These are phyloP conservation scores for Tricholomella constricta DNA, from an alignment of 768 basidiomycete genomes.

Conservation along the genomic window DNA sequence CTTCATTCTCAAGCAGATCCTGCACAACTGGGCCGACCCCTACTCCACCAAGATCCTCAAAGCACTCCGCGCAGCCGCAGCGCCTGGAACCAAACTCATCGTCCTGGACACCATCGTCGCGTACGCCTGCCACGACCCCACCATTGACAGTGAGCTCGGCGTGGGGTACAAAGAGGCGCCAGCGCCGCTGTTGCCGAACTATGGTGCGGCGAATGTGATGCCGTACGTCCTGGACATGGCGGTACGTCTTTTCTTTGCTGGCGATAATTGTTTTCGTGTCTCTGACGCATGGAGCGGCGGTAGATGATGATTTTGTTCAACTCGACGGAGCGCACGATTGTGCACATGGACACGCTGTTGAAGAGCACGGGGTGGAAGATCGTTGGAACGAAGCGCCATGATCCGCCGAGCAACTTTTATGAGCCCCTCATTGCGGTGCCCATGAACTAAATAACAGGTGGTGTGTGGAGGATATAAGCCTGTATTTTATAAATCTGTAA, in stretches of 20 bases:
- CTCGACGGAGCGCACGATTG: slow-evolving; percentile 10
- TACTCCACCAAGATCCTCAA: slow-evolving; percentile 31
- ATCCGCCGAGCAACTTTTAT: slow-evolving; percentile 10
- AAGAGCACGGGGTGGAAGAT: slow-evolving; percentile 11
- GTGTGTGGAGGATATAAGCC: too few relatives aligned
- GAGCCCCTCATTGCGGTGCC: slow-evolving; percentile 9
- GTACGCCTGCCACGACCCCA: slow-evolving; percentile 21
- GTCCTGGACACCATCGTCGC: slow-evolving; percentile 38
- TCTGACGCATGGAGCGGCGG: neutral
- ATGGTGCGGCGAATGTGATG: slow-evolving; percentile 7
- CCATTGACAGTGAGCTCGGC: neutral
- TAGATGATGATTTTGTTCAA: slow-evolving; percentile 17
- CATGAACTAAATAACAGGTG: neutral
- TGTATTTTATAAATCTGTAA: too few relatives aligned
- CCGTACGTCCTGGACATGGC: slow-evolving; percentile 6
- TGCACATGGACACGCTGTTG: slow-evolving; percentile 4
- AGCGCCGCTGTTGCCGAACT: slow-evolving; percentile 9
- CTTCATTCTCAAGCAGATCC: slow-evolving; percentile 35
- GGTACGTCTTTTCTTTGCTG: neutral
- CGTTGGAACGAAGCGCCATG: slow-evolving; percentile 1
- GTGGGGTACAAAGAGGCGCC: slow-evolving; percentile 2
- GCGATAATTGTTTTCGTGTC: neutral
- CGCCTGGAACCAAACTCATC: slow-evolving; percentile 34
- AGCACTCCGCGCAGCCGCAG: slow-evolving; percentile 34
- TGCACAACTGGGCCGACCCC: slow-evolving; percentile 43